These are phyloP conservation scores for Chrysanthemum makinoi DNA, from an alignment of 129 eudicot species.

Conservation along the genomic window DNA sequence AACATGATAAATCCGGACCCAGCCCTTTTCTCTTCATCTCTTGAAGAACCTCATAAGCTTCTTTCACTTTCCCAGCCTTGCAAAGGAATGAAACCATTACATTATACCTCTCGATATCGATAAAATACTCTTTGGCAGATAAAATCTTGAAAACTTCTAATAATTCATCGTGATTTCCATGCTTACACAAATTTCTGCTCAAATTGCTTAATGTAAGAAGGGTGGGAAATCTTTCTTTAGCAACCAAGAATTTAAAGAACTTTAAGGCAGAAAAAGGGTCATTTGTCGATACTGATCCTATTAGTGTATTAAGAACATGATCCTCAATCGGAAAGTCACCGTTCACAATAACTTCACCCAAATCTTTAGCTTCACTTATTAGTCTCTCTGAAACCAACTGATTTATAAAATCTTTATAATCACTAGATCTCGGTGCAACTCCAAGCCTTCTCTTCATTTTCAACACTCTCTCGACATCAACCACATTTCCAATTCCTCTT, in stretches of 20 bases:
- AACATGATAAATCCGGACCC: conserved; percentile 53
- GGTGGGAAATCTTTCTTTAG: conserved; percentile 51
- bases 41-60: conserved; percentile 59
- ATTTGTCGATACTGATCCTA: conserved; percentile 66
- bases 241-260: conserved; percentile 59
- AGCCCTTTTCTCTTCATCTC: conserved; percentile 79
- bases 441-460: conserved; percentile 85
- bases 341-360: conserved; percentile 61
- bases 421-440: conserved; percentile 76
- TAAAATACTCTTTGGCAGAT: conserved; percentile 61
- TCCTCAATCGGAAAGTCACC: conserved; percentile 77
- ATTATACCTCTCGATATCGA: conserved; percentile 43
- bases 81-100: conserved; percentile 56
- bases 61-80: conserved; percentile 65
- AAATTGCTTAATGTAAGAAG: conserved; percentile 57
- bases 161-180: conserved; percentile 51
- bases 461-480: conserved; percentile 50
- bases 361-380: conserved; percentile 62
- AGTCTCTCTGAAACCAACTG: conserved; percentile 61
- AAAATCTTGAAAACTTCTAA: conserved; percentile 43
- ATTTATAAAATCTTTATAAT: conserved; percentile 56
- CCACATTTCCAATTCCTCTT: conserved; percentile 44
- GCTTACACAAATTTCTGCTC: conserved; percentile 61
- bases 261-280: conserved; percentile 54
- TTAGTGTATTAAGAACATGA: conserved; percentile 66